These are phyloP conservation scores for Pseudocercospora macadamiae DNA, from an alignment of 2,329 filamentous ascomycete genomes.

Conservation along the genomic window DNA sequence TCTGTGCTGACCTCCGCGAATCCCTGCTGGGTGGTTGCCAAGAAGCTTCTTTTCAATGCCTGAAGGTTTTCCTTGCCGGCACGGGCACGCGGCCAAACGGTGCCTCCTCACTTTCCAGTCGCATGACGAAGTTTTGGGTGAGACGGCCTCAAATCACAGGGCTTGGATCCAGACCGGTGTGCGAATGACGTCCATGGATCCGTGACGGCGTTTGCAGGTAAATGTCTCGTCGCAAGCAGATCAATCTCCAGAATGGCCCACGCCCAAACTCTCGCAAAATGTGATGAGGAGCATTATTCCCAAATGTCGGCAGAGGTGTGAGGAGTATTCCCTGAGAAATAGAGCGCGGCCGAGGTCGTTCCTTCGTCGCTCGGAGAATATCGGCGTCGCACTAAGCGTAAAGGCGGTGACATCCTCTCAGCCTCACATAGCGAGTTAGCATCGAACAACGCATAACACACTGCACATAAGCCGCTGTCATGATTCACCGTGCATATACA, in stretches of 20 bases:
- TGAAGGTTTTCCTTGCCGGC: background rate
- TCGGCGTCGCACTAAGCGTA: background rate
- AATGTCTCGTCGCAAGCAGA: background rate
- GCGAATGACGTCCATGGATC: background rate
- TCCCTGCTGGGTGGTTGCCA: background rate
- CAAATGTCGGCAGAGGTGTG: too few species aligned
- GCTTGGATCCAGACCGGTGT: background rate
- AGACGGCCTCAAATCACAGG: background rate
- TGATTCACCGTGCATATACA: background rate
- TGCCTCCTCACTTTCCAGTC: background rate
- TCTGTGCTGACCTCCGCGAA: too few species aligned
- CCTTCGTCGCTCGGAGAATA: background rate
- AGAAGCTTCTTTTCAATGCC: background rate
- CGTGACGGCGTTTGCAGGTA: background rate
- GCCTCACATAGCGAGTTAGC: background rate
- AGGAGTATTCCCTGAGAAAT: too few species aligned
- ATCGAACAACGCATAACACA: background rate
- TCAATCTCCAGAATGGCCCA: background rate
- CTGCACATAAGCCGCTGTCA: background rate
- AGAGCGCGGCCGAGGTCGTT: background rate
- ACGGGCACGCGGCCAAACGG: background rate
- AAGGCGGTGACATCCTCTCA: constrained; percentile 1
- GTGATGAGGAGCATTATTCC: too few species aligned
- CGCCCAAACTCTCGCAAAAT: too few species aligned
- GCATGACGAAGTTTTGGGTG: background rate